Conservation (phyloP, 192 early-diverging fungal species). For the Backusella australiensis region DNA sequence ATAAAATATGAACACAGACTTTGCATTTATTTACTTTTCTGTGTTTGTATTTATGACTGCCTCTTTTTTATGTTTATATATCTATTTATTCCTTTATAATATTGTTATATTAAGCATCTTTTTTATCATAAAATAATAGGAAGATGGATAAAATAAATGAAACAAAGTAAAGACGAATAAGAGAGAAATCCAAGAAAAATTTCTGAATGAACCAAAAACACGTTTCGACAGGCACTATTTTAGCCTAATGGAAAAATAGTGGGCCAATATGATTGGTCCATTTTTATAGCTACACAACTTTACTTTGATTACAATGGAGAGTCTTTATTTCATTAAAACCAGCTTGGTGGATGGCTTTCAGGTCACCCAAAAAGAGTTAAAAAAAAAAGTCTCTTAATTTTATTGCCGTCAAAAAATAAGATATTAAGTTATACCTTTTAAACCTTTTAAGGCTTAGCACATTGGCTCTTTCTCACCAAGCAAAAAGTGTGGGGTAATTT, state of each 20-base stretch:
- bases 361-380: neutral
- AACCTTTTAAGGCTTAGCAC: neutral
- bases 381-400: neutral
- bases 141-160: neutral
- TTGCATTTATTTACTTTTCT: neutral
- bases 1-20: neutral
- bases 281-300: neutral
- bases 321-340: neutral
- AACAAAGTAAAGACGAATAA: neutral
- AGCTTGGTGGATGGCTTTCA: neutral
- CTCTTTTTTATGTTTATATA: neutral
- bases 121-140: too few relatives aligned
- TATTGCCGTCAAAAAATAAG: neutral
- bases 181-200: neutral
- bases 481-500: neutral
- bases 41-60: neutral
- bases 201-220: constrained; percentile 3
- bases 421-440: neutral
- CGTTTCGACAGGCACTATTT: neutral
- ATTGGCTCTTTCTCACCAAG: neutral
- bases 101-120: neutral
- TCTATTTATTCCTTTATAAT: neutral
- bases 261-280: neutral
- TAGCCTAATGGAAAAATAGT: neutral
- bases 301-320: neutral